Base-by-base conservation (phyloP, 148 eudicot species). In the Chenopodium suecicum region DNA sequence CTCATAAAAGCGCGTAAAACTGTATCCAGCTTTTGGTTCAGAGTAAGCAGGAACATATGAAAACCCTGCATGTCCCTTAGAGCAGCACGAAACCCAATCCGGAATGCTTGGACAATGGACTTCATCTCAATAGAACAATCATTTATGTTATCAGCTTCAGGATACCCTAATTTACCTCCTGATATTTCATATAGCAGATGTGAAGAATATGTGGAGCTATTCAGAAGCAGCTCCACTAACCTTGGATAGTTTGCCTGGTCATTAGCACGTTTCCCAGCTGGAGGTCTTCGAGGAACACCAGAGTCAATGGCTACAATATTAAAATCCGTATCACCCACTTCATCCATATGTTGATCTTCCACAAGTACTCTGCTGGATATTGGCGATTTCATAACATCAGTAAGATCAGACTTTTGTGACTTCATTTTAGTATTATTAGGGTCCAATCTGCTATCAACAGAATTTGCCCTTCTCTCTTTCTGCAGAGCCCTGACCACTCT, bases 221-320 rank as follows among this genome's bases (percentile, higher is more conserved):
- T 97, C 70, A 94, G 89, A 72, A 94, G 91, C 83, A 97, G 94
- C 91, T 97, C 99, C 82, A 97, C 94, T 63, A 97, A 78, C 80
- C 92, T 92, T 19, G 99, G 99, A 81, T 94, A 97, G 81, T 87
- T 97, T 80, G 84, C 88, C 78, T 92, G 98, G 85, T 97, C 99
- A 89, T 88, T 90, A 73, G 88, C 80, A 75, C 98, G 99, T 82
- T 94, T 94, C 17, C 93, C 92, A 81, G 93, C 97, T 70, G 99
- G 99, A 71, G 99, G 99, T 79, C 98, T 91, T 60, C 99, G 95
- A 85, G 99, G 98, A 73, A 97, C 98, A 84, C 94, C 94, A 80
- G 98, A 94, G 88, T 97, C 99, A 86, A 97, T 97, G 78, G 98
- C 98, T 81, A 94, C 92, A 60, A 97, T 90, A 79, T 87, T 89